Evolutionary conservation across 306 rosid genomes (phyloP).

Genomic region (Elaeagnus macrophylla): DNA sequence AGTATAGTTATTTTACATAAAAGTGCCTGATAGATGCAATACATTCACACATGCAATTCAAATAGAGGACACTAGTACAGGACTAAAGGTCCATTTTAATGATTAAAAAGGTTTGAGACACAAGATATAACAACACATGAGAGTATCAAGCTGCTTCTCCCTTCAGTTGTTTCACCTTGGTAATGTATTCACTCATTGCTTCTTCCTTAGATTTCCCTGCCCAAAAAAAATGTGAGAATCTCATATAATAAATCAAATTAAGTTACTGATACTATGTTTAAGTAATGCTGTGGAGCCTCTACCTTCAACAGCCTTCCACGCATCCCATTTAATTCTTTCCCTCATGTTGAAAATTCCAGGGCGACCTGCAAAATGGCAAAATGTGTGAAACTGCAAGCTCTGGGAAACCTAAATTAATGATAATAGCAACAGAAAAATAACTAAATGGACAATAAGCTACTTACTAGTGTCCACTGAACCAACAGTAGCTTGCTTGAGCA

Average conservation of each 20-base stretch:
- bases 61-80: too few species aligned
- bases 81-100: not conserved
- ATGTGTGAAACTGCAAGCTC: too few species aligned
- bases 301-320: constrained; percentile 98
- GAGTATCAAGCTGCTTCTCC: constrained; percentile 38
- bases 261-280: not conserved
- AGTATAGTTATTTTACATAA: too few species aligned
- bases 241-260: not conserved
- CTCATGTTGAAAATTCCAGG: constrained; percentile 80
- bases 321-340: constrained; percentile 98
- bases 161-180: constrained; percentile 86
- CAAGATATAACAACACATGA: constrained; percentile 10
- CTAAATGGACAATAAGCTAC: not conserved
- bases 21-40: too few species aligned
- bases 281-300: not conserved
- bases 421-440: too few species aligned
- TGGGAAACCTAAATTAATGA: too few species aligned
- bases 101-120: constrained; percentile 15
- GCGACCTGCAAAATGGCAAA: constrained; percentile 46
- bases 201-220: constrained; percentile 83
- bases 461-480: constrained; percentile 72
- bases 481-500: constrained; percentile 85
- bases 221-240: not conserved
- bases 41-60: too few species aligned
- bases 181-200: constrained; percentile 76